Evolutionary conservation across 1,284 basidiomycete genomes (phyloP), one percentile per base, ranked within the genome.

Genomic region (Moesziomyces sp.): DNA sequence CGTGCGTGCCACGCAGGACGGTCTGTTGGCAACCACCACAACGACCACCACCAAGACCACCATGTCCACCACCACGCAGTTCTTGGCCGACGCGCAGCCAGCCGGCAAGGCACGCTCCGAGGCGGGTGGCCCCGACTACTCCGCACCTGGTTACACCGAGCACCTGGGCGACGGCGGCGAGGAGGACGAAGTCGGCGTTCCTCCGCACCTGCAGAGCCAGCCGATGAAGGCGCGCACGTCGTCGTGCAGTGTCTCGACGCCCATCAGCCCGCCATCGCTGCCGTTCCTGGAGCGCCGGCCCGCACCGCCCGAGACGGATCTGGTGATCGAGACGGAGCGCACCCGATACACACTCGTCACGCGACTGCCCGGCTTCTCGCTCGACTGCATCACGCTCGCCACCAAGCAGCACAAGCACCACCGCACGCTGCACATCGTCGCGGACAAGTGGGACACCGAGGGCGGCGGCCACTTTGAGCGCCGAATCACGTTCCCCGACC

Each of bases 401-500:
- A 80, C 78, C 40, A 82, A 83, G 53, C 77, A 74, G 11, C 67
- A 74, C 47, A 58, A 62, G 43, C 63, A 76, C 21, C 70, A 79
- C n/a, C 74, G 76, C 28, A 82, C 80, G 13, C 53, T 83, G 47
- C 74, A 81, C 48, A 75, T 83, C 46, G 71, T 81, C 2, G 81
- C 81, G 3, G 81, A 79, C 71, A 79, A 74, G 58, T 82, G 72
- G 67, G 76, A 76, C 30, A 55, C 68, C 2, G 79, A 75, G 9
- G 53, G 58, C 2, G 69, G 68, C 21, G 81, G 78, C 3, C 76
- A 77, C 47, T 79, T 83, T 58, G 81, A 83, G 51, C 67, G 80
- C 10, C 70, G 80, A 30, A 70, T 83, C 46, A 80, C 71, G 0
- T 83, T 83, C 45, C 66, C 72, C 9, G 74, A 76, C 13, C 56